These are phyloP conservation scores for Penicillium sp. DNA, from an alignment of 2,329 filamentous ascomycete species.

Conservation along the genomic window DNA sequence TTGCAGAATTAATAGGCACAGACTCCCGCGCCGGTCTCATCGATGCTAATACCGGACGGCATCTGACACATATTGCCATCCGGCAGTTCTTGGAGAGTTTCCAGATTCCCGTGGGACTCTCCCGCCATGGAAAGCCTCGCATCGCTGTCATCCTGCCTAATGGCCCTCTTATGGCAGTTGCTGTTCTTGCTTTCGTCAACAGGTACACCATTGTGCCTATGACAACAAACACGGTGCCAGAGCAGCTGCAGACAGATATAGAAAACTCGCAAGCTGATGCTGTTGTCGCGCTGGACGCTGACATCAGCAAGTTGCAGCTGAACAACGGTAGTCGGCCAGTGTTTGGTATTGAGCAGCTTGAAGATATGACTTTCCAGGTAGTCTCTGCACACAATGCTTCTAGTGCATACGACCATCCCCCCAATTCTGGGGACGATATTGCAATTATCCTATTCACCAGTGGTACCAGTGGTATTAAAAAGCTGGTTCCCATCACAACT, in stretches of 20 bases:
- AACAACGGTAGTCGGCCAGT: slow-evolving; percentile 14
- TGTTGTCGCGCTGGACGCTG: slow-evolving; percentile 47
- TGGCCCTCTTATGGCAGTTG: slow-evolving; percentile 54
- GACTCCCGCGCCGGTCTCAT: slow-evolving; percentile 19
- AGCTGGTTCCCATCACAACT: slow-evolving; percentile 55
- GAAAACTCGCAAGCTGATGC: slow-evolving; percentile 49
- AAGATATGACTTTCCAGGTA: slow-evolving; percentile 38
- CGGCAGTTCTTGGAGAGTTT: slow-evolving; percentile 24
- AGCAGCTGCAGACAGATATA: slow-evolving; percentile 55
- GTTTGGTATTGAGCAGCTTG: slow-evolving; percentile 29
- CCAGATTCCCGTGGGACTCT: slow-evolving; percentile 25
- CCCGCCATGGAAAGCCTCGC: slow-evolving; percentile 37
- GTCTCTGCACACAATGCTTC: slow-evolving; percentile 9
- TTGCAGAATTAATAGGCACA: slow-evolving; percentile 14
- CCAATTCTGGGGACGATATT: slow-evolving; percentile 51
- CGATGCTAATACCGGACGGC: slow-evolving; percentile 13
- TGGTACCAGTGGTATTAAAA: slow-evolving; percentile 60
- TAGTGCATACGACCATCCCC: slow-evolving; percentile 21
- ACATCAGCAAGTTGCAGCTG: slow-evolving; percentile 15
- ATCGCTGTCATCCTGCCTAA: slow-evolving; percentile 56
- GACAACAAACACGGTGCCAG: slow-evolving; percentile 49
- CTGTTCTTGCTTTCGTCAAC: slow-evolving; percentile 51
- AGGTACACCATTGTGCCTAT: slow-evolving; percentile 56
- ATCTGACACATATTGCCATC: slow-evolving; percentile 21
- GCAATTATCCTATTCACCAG: slow-evolving; percentile 58